Conservation (phyloP, 805 yeast genomes). For the Saturnispora ahearnii region DNA sequence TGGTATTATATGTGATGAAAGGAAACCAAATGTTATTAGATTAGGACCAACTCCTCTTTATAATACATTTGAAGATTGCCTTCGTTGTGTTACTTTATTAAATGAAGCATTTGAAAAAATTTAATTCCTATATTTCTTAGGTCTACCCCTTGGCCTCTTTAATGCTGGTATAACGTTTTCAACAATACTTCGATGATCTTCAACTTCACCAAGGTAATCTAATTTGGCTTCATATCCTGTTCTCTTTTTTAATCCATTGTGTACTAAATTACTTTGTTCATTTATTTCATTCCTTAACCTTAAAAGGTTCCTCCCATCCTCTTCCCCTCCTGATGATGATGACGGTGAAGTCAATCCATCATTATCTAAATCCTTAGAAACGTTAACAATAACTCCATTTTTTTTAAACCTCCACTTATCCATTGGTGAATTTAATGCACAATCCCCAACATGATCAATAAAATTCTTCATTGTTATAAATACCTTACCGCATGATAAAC, state of each 20-base stretch:
- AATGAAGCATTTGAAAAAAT: neutral
- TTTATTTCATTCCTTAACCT: neutral
- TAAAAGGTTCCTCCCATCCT: neutral
- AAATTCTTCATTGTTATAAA: conserved; percentile 48
- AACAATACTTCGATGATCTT: conserved; percentile 5
- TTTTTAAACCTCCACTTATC: conserved; percentile 27
- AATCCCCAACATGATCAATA: conserved; percentile 54
- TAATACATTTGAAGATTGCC: conserved; percentile 64
- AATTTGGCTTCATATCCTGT: neutral
- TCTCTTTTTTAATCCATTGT: conserved; percentile 3
- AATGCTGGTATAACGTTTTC: conserved; percentile 8
- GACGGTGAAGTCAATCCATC: neutral
- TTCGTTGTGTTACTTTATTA: conserved; percentile 26
- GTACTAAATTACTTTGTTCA: neutral
- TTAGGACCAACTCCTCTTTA: conserved; percentile 83
- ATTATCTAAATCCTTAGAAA: conserved; percentile 17
- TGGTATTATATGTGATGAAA: conserved; percentile 79
- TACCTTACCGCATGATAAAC: conserved; percentile 52
- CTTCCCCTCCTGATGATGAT: neutral
- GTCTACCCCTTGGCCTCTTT: conserved; percentile 14
- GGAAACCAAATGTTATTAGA: conserved; percentile 85
- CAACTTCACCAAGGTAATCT: neutral
- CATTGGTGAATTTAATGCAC: conserved; percentile 38
- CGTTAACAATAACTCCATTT: conserved; percentile 25
- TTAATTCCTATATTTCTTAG: conserved; percentile 7